These are phyloP conservation scores for Tricladium varicosporioides DNA, from an alignment of 2,329 filamentous ascomycete genomes.

Conservation along the genomic window DNA sequence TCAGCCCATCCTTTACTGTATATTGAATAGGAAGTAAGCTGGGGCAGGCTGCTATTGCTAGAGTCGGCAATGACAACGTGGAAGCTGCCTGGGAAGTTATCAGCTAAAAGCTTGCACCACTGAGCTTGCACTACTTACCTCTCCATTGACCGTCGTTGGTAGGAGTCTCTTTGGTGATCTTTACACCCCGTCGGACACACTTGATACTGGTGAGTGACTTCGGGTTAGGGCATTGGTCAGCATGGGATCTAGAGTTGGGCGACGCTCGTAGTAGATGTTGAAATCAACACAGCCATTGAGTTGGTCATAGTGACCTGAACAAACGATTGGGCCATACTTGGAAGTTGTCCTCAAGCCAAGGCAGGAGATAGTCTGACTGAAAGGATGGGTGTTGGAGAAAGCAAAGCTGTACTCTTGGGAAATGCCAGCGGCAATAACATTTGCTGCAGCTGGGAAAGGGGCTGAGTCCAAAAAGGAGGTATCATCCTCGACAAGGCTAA, in stretches of 20 bases:
- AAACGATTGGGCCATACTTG: slow-evolving; percentile 32
- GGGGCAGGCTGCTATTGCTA: slow-evolving; percentile 33
- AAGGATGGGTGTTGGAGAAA: slow-evolving; percentile 34
- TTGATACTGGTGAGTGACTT: slow-evolving; percentile 35
- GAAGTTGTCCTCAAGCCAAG: slow-evolving; percentile 31
- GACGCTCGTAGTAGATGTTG: slow-evolving; percentile 38
- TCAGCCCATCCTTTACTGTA: slow-evolving; percentile 26
- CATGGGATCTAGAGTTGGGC: slow-evolving; percentile 34
- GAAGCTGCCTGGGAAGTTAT: slow-evolving; percentile 30
- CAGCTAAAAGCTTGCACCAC: not conserved
- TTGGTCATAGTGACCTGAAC: slow-evolving; percentile 31
- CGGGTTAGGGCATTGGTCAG: slow-evolving; percentile 34
- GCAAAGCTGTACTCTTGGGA: slow-evolving; percentile 36
- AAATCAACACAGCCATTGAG: slow-evolving; percentile 32
- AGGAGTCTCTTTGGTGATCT: slow-evolving; percentile 30
- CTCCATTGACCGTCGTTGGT: slow-evolving; percentile 36
- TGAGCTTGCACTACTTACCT: slow-evolving; percentile 7
- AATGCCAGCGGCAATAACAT: slow-evolving; percentile 19
- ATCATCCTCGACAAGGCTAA: slow-evolving; percentile 15
- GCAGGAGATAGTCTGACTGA: slow-evolving; percentile 29
- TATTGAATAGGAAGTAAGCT: slow-evolving; percentile 38
- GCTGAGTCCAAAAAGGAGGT: slow-evolving; percentile 25
- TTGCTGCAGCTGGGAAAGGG: slow-evolving; percentile 14
- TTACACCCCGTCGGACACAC: slow-evolving; percentile 36
- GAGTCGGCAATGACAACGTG: slow-evolving; percentile 42